Base-by-base conservation (phyloP, 2,329 filamentous ascomycete genomes). In the Epichloe typhina region DNA sequence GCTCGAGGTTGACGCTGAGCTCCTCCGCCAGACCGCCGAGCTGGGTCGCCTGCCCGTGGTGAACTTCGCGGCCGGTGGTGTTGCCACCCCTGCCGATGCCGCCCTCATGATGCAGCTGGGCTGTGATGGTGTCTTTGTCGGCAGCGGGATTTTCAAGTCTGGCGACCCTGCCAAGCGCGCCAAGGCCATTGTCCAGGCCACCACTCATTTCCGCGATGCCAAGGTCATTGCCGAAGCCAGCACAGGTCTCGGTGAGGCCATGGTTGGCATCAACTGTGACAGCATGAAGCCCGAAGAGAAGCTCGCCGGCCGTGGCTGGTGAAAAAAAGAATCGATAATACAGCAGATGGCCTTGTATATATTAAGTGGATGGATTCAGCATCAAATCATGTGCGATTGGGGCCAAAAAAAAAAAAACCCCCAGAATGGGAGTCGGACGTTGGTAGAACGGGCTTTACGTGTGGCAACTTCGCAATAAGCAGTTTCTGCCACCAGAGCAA, bases 61-160 rank as follows among this genome's bases (percentile, higher is more conserved):
- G 57, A 97, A 97, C 76, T 97, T 98, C 61, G 93, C 93, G 0
- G 93, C 93, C 3, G 93, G 93, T n/a, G 93, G 93, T 52, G 86
- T 98, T n/a, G 93, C 93, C n/a, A 98, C 93, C 1, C 93, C 93
- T 0, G 93, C 93, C 0, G 93, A 98, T 69, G 93, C 93, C 0
- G 93, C 93, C 2, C 75, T 98, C 53, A 72, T 98, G 91, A 98
- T 98, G 93, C 91, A 97, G 76, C 75, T 98, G 56, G 93, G 93
- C 54, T 97, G 93, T 64, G 93, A 98, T 64, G 93, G 93, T 52
- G 93, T 98, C 37, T 98, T 98, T 65, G 93, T 98, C 37, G 93
- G 93, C 31, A 89, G 83, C 52, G 93, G 93, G 31, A 97, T 97
- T 69, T 98, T 98, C 80, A 97, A 97, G 80, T 88, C 82, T 5